phyloP scores from a whole-genome alignment of 2,329 filamentous ascomycete species.

The Lasiodiplodia sp. region DNA sequence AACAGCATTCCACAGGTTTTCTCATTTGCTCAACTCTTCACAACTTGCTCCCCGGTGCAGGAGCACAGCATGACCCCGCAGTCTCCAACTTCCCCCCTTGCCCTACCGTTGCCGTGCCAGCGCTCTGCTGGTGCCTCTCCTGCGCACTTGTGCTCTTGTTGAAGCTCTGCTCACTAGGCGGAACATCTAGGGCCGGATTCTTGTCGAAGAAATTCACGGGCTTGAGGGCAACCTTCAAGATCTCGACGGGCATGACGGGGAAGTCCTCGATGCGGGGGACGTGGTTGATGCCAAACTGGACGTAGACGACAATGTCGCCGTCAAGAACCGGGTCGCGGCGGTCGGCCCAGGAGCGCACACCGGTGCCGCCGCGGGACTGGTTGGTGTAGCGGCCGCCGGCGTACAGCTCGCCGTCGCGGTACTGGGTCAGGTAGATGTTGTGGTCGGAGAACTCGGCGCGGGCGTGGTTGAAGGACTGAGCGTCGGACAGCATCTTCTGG shows the following conservation, averaged over 20 bases:
- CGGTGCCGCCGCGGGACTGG: slow-evolving; percentile 61
- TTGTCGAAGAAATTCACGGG: slow-evolving; percentile 66
- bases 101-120: slow-evolving; percentile 22
- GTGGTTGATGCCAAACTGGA: slow-evolving; percentile 67
- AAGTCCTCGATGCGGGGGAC: slow-evolving; percentile 64
- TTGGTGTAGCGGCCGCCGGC: slow-evolving; percentile 67
- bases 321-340: slow-evolving; percentile 63
- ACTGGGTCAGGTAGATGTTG: slow-evolving; percentile 62
- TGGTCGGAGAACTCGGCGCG: slow-evolving; percentile 66
- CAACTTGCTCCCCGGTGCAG: slow-evolving; percentile 23
- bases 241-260: slow-evolving; percentile 66
- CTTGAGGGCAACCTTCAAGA: slow-evolving; percentile 63
- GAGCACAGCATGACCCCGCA: slow-evolving; percentile 10
- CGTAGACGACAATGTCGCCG: slow-evolving; percentile 63
- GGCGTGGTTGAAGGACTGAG: slow-evolving; percentile 62
- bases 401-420: slow-evolving; percentile 66
- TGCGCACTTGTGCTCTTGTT: slow-evolving; percentile 50
- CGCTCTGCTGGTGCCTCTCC: slow-evolving; percentile 42
- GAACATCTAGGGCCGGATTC: slow-evolving; percentile 67
- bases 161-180: slow-evolving; percentile 57
- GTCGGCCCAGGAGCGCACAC: slow-evolving; percentile 58
- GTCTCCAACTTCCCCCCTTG: slow-evolving; percentile 1
- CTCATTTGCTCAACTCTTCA: not conserved
- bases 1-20: no score
- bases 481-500: slow-evolving; percentile 60